These are phyloP conservation scores for Solanum sitiens DNA, from an alignment of 257 asterid species.

Conservation along the genomic window DNA sequence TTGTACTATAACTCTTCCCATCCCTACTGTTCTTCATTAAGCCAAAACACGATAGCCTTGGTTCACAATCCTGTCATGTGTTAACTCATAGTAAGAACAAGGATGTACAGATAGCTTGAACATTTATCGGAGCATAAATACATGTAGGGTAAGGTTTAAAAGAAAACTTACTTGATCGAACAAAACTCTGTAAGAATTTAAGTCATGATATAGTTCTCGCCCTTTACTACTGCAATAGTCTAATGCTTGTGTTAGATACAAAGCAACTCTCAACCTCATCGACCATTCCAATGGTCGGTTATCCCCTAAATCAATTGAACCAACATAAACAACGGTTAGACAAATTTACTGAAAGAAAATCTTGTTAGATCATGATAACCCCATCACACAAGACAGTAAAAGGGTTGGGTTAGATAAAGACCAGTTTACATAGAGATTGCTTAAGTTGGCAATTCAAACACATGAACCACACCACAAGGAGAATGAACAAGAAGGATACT, in stretches of 20 bases:
- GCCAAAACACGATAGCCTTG: constrained; percentile 45
- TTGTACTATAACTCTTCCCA: constrained; percentile 42
- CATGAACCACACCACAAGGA: not conserved
- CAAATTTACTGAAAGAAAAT: not conserved
- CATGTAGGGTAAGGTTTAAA: not conserved
- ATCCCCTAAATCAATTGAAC: constrained; percentile 21
- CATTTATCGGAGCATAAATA: not conserved
- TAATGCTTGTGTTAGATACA: constrained; percentile 39
- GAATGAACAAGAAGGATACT: not conserved
- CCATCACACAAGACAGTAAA: not conserved
- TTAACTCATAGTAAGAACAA: not conserved
- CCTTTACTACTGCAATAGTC: constrained; percentile 46
- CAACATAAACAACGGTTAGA: not conserved
- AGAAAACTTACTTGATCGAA: constrained; percentile 26
- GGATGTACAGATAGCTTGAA: not conserved
- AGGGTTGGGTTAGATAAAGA: not conserved
- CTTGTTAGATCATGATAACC: not conserved
- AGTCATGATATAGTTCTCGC: constrained; percentile 36
- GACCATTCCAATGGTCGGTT: constrained; percentile 38
- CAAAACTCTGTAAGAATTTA: constrained; percentile 38
- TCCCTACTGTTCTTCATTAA: constrained; percentile 44
- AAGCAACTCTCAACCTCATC: constrained; percentile 41
- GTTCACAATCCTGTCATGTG: constrained; percentile 29
- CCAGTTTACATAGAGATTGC: not conserved
- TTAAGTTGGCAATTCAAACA: not conserved